Conservation (phyloP, 129 eudicot species). For the Tagetes patula region DNA sequence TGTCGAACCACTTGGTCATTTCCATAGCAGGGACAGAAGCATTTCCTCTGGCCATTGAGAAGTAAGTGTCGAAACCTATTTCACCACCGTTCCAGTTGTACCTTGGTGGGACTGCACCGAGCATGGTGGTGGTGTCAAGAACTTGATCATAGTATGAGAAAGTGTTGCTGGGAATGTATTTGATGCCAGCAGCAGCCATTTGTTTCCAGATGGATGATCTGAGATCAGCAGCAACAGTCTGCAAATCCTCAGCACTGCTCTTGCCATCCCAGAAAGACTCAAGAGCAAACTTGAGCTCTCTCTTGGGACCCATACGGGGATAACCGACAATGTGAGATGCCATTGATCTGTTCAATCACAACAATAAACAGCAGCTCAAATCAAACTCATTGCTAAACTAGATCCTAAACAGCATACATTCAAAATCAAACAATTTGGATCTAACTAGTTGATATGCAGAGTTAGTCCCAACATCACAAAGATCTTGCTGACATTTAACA, state of each 20-base stretch:
- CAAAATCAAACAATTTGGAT: background rate
- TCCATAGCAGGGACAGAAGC: slow-evolving; percentile 99
- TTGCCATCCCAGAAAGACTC: slow-evolving; percentile 99
- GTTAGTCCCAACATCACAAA: background rate
- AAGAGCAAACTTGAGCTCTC: slow-evolving; percentile 97
- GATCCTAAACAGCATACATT: background rate
- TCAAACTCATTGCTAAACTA: background rate
- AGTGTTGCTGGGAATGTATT: slow-evolving; percentile 97
- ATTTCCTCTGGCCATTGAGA: slow-evolving; percentile 99
- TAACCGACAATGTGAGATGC: slow-evolving; percentile 98
- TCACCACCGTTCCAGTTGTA: slow-evolving; percentile 96
- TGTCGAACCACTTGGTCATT: slow-evolving; percentile 99
- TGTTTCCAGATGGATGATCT: slow-evolving; percentile 97
- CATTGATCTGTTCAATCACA: slow-evolving; percentile 56
- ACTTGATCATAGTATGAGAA: slow-evolving; percentile 94
- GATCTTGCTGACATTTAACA: background rate
- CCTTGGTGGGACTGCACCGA: slow-evolving; percentile 92
- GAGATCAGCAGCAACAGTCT: slow-evolving; percentile 86
- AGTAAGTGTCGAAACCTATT: slow-evolving; percentile 90
- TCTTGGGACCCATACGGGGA: slow-evolving; percentile 99
- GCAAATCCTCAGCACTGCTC: slow-evolving; percentile 90
- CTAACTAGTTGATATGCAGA: background rate
- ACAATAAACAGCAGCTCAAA: background rate
- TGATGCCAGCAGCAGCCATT: slow-evolving; percentile 90
- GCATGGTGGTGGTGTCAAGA: slow-evolving; percentile 94